Percentiles rank a stretch among this genome's conserved stretches.
These are phyloP conservation scores for Chaetoscypha palmicola DNA, from an alignment of 2,329 filamentous ascomycete species.

Conservation along the genomic window DNA sequence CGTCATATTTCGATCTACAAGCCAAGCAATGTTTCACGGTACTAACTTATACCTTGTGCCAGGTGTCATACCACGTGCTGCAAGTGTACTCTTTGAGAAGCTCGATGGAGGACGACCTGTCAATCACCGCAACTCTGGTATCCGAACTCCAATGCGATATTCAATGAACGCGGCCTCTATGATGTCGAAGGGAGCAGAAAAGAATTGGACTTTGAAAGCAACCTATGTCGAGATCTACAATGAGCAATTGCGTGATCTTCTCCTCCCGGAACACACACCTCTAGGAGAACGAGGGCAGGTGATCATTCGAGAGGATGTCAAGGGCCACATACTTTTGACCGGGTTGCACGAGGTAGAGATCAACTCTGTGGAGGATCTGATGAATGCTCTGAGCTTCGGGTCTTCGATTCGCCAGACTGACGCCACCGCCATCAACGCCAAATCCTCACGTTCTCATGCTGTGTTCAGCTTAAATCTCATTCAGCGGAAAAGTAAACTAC, in stretches of 20 bases:
- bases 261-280: slow-evolving; percentile 69
- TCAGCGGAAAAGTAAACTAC: slow-evolving; percentile 64
- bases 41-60: slow-evolving; percentile 18
- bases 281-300: slow-evolving; percentile 66
- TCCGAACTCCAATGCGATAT: slow-evolving; percentile 74
- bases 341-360: slow-evolving; percentile 83
- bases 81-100: slow-evolving; percentile 78
- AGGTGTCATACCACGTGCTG: slow-evolving; percentile 95
- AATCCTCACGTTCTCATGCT: slow-evolving; percentile 94
- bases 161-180: slow-evolving; percentile 41
- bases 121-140: slow-evolving; percentile 58
- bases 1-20: too few species aligned
- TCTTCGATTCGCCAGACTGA: slow-evolving; percentile 95
- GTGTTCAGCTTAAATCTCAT: slow-evolving; percentile 94
- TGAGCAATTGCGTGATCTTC: slow-evolving; percentile 84
- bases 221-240: slow-evolving; percentile 99
- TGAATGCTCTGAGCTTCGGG: slow-evolving; percentile 84
- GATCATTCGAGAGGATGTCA: slow-evolving; percentile 89
- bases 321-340: slow-evolving; percentile 89
- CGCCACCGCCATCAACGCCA: slow-evolving; percentile 93
- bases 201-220: slow-evolving; percentile 84
- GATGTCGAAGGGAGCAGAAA: slow-evolving; percentile 43
- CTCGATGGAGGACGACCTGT: slow-evolving; percentile 53
- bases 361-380: slow-evolving; percentile 84
- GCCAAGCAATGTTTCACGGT: not conserved